These are phyloP conservation scores for Globisporangium paddicum DNA, from an alignment of 352 stramenopile species.

Conservation along the genomic window DNA sequence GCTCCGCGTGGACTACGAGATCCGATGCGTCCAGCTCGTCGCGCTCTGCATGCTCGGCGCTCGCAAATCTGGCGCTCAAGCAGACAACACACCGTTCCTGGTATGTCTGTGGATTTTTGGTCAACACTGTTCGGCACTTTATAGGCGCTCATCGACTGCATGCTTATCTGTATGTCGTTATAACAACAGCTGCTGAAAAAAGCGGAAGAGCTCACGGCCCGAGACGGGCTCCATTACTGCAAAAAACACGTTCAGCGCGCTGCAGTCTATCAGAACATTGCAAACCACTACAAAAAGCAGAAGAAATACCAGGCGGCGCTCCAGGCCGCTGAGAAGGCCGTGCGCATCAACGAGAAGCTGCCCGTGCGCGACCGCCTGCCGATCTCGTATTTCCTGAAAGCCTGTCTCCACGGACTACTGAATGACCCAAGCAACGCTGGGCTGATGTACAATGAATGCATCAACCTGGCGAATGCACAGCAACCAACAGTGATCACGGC, in stretches of 20 bases:
- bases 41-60: conserved; percentile 61
- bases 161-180: neutral
- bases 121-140: neutral
- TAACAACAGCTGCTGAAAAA: conserved; percentile 73
- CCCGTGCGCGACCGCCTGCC: conserved; percentile 39
- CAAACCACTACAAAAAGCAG: conserved; percentile 74
- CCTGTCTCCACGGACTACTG: conserved; percentile 52
- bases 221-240: conserved; percentile 58
- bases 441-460: conserved; percentile 59
- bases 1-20: conserved; percentile 69
- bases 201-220: conserved; percentile 51
- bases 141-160: neutral
- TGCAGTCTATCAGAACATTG: conserved; percentile 57
- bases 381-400: conserved; percentile 59
- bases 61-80: conserved; percentile 30
- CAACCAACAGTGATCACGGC: conserved; percentile 1
- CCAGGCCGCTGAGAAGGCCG: conserved; percentile 51
- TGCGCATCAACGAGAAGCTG: conserved; percentile 59
- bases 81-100: conserved; percentile 63
- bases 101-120: conserved; percentile 14
- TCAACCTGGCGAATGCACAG: conserved; percentile 34
- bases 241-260: conserved; percentile 55
- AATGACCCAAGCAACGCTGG: conserved; percentile 54
- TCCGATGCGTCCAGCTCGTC: conserved; percentile 70
- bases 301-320: conserved; percentile 68